Evolutionary conservation across 108 stramenopile genomes (phyloP), one percentile per base, ranked within the genome.

Genomic region (Craspedostauros australis): DNA sequence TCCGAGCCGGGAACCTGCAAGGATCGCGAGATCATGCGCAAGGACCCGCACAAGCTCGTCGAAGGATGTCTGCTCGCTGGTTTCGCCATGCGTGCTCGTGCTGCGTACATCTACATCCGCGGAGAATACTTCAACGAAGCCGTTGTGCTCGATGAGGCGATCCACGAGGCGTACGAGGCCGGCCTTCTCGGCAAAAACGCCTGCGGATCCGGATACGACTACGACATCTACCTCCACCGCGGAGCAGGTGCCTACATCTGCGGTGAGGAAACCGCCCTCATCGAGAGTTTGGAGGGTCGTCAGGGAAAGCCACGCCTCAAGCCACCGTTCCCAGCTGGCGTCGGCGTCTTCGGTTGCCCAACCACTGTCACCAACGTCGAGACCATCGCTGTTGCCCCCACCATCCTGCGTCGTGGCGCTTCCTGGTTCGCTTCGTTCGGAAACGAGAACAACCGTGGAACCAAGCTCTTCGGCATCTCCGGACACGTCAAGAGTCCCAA

Each of bases 41-140:
- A 99, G 94, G 99, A 99, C 59, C 99, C 99, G 3, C 99, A 99
- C 77, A 98, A 97, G 77, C 79, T 99, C 54, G 76, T 99, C 21
- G 99, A 99, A 73, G 99, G 99, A 39, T 99, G 99, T 72, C 58
- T 99, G 39, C 42, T 99, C 29, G 95, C 99, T 1, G 99, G 99
- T 2, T 99, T 91, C 66, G 99, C 97, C 41, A 99, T 99, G 99
- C 77, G 99, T 26, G 99, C 99, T 2, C 73, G 99, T 21, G 99
- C 99, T 11, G 96, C 95, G 11, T 99, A 99, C 80, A 98, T 99
- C 72, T 99, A 99, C 84, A 99, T 99, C 66, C 91, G 99, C 50
- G 99, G 99, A 39, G 99, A 99, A 70, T 99, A 98, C 68, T 99
- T 99, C 63, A 99, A 99, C 61, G 99, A 99, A 76, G 99, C 97